A percentile compares a stretch with the other conserved stretches of the same genome.
These are phyloP conservation scores for Populus davidiana DNA, from an alignment of 345 rosid species.

Conservation along the genomic window DNA sequence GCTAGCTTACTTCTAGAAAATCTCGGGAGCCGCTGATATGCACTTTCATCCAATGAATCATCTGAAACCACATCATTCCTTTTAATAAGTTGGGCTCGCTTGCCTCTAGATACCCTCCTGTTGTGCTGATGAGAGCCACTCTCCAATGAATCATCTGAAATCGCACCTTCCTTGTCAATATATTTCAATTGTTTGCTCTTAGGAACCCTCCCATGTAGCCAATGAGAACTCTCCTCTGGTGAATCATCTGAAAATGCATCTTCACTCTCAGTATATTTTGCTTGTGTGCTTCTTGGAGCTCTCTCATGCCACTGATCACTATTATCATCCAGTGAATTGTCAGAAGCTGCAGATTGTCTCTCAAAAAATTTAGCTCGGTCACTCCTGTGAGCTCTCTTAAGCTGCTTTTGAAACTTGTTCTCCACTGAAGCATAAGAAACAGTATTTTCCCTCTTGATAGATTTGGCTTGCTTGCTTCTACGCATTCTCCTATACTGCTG, in stretches of 20 bases:
- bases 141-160: constrained; percentile 35
- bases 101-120: constrained; percentile 17
- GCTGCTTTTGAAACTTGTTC: constrained; percentile 31
- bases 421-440: constrained; percentile 46
- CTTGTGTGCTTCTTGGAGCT: constrained; percentile 16
- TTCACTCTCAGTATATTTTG: constrained; percentile 18
- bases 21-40: constrained; percentile 8
- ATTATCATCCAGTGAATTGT: constrained; percentile 40
- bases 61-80: constrained; percentile 22
- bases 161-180: constrained; percentile 27
- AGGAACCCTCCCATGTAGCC: constrained; percentile 12
- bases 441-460: constrained; percentile 41
- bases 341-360: constrained; percentile 32
- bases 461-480: constrained; percentile 31
- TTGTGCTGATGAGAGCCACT: constrained; percentile 18
- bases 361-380: constrained; percentile 31
- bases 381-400: constrained; percentile 26
- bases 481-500: constrained; percentile 26
- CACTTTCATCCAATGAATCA: constrained; percentile 39
- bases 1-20: constrained; percentile 29
- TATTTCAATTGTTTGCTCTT: constrained; percentile 20
- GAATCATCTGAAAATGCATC: constrained; percentile 34
- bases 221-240: constrained; percentile 20
- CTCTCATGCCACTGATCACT: constrained; percentile 12
- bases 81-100: constrained; percentile 13